Evolutionary conservation across 2,329 filamentous ascomycete species (phyloP), one percentile per base, ranked within the genome.

Genomic region (Diaporthe caulivora): DNA sequence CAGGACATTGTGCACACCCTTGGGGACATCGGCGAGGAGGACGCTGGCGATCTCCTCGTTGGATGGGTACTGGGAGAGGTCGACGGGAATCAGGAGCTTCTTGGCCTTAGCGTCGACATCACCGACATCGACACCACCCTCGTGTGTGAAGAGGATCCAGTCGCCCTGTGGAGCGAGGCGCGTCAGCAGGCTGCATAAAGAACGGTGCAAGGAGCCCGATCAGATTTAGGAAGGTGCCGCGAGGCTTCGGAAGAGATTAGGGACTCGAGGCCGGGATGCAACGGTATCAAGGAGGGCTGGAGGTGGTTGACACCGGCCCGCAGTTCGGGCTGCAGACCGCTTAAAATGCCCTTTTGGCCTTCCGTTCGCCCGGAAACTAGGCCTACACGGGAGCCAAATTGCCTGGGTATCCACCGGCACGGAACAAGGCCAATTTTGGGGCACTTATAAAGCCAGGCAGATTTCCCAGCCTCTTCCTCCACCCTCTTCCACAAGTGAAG

Each of bases 141-240:
- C 97, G 87, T 99, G 95, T 81, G 96, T 98, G 90, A 99, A 99
- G 82, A 99, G 94, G 83, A 99, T 98, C 95, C 95, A 98, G 87
- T 99, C 97, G 82, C 97, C 97, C 97, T 98, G 83, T 60, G 47
- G 51, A 34, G 44, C 34, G 13, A 29, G 3, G 6, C 15, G 37
- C 24, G 55, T 75, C 71, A 75, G 73, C 67, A 73, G 54, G 55
- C 29, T 53, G 44, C 53, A 68, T 68, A 3, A 55, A 70, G 68
- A 72, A 70, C 70, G 65, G 29, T 37, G 57, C 42, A 58, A 77
- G 80, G 57, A 78, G 73, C 57, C 72, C 55, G 76, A 75, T 47
- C n/a, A 69, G 58, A 72, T 75, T 75, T 53, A 60, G 77, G 70
- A 77, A 76, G 78, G 74, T 76, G 55, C 47, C 57, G 72, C 70